Percentiles rank a stretch among this genome's conserved stretches.
Conservation (phyloP, 2,329 filamentous ascomycete genomes). For the Xylaria hypoxylon region DNA sequence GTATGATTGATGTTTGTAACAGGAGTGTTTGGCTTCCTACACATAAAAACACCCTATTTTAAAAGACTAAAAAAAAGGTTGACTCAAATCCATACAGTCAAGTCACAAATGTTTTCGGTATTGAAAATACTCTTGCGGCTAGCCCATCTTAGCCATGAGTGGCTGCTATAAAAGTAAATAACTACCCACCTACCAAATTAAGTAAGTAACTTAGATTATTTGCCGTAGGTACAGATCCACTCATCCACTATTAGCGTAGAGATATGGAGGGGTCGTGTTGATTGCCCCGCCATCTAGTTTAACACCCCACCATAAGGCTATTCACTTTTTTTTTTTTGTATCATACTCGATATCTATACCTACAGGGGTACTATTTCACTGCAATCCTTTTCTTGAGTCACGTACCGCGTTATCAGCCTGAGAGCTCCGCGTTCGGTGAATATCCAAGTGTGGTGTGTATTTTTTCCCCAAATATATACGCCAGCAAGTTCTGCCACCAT, state of each 20-base stretch:
- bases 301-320: slow-evolving; percentile 32
- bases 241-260: slow-evolving; percentile 13
- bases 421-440: slow-evolving; percentile 24
- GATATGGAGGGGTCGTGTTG: slow-evolving; percentile 23
- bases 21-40: too few relatives aligned
- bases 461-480: not conserved
- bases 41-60: too few relatives aligned
- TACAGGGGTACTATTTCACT: slow-evolving; percentile 10
- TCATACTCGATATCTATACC: slow-evolving; percentile 10
- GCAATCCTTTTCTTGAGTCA: not conserved
- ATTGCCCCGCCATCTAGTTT: slow-evolving; percentile 34
- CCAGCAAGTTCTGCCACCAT: slow-evolving; percentile 2
- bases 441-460: slow-evolving; percentile 13
- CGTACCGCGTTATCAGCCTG: slow-evolving; percentile 2
- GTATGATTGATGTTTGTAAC: too few relatives aligned
- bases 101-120: too few relatives aligned
- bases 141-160: not conserved
- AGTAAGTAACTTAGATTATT: not conserved
- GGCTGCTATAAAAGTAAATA: not conserved
- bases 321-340: slow-evolving; percentile 26
- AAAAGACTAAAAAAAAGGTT: too few relatives aligned
- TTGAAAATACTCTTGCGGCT: not conserved
- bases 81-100: too few relatives aligned
- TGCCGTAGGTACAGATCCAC: too few relatives aligned
- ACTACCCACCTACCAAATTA: not conserved